Base-by-base conservation (phyloP, 2,329 filamentous ascomycete genomes). In the Parastagonospora avenae region DNA sequence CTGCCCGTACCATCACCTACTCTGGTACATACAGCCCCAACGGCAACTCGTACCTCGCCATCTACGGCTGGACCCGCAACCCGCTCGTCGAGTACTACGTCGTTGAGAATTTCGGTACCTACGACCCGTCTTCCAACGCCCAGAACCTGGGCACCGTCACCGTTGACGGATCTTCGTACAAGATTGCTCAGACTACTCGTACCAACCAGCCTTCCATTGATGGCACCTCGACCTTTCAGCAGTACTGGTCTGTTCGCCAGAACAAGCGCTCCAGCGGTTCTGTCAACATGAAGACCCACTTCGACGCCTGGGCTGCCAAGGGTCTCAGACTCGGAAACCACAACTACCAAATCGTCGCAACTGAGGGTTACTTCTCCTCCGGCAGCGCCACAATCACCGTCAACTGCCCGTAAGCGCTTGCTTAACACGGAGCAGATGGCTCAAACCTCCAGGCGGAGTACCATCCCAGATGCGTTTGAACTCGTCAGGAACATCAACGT, bases 1-100 rank as follows among this genome's bases (percentile, higher is more conserved):
- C 67, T 50, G 68, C 74, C 28, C 74, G 79, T 28, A 67, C 64
- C 45, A 67, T 72, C 32, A 70, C 63, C 40, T 75, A 73, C 67
- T 66, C 60, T 16, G 71, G 68, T 12, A 47, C 43, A 8, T 74
- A 74, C 67, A 60, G 51, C 29, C 66, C 72, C 50, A 64, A 62
- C 36, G 69, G 68, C 24, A 69, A 69, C 54, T 68, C 67, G 4
- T 85, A 84, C 63, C 79, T 86, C 27, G 70, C 82, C 31, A 64
- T 85, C 43, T 85, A 85, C 62, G 82, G 82, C 42, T 85, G 83
- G 81, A 82, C 79, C 8, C 74, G 69, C 31, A 78, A 76, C 65
- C 80, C 80, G 0, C 68, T 83, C 19, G 73, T 84, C 59, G 82
- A 85, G 59, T 84, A 84, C 73, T 77, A 72, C 57, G 65, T 72